Evolutionary conservation across 306 rosid genomes (phyloP).

Genomic region (Cicer judaicum): DNA sequence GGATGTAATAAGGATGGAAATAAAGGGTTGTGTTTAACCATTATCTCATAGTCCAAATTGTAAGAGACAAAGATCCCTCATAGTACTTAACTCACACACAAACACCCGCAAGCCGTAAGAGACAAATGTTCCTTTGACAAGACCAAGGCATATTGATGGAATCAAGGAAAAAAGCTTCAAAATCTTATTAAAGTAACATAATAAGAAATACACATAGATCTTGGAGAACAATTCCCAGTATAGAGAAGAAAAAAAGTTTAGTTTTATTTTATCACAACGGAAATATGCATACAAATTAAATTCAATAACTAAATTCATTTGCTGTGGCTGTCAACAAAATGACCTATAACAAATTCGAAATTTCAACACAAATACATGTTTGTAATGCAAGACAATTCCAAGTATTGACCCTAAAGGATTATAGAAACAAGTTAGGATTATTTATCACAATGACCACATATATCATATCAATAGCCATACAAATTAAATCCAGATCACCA

Average conservation of each 20-base stretch:
- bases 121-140: neutral
- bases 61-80: slow-evolving; percentile 2
- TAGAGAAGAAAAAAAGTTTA: too few species aligned
- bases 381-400: too few species aligned
- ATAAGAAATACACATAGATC: too few species aligned
- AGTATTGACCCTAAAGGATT: too few species aligned
- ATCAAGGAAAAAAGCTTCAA: neutral
- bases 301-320: neutral
- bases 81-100: neutral
- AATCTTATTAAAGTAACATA: too few species aligned
- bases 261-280: too few species aligned
- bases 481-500: too few species aligned
- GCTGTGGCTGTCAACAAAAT: neutral
- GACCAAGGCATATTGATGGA: neutral
- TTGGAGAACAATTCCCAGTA: too few species aligned
- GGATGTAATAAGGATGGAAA: neutral
- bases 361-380: too few species aligned
- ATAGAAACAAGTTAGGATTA: too few species aligned
- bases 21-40: neutral
- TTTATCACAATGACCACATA: too few species aligned
- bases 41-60: neutral
- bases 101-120: neutral
- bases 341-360: neutral
- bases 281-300: neutral
- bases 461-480: too few species aligned